Evolutionary conservation across 768 basidiomycete species (phyloP), one percentile per base, ranked within the genome.

Genomic region (Macrolepiota dolichaula): DNA sequence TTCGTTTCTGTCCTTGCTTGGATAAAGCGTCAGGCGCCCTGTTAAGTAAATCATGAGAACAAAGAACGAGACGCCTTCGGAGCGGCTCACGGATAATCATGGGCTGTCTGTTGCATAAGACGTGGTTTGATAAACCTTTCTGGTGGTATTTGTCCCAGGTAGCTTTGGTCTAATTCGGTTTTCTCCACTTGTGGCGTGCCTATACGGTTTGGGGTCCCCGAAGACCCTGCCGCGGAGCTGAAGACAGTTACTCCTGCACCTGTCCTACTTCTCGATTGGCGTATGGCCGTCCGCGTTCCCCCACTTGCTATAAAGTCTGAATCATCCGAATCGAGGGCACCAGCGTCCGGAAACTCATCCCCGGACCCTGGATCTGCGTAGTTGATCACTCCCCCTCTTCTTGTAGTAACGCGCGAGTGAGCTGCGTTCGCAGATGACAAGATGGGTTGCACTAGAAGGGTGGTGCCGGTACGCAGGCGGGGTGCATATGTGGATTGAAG

Each of bases 391-490:
- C 83, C 85, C 19, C 86, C 85, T 19, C 88, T 81, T 53, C 89
- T 80, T 42, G 79, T 81, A 1, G 82, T 73, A 0, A 79, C 70
- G n/a, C 84, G 78, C 1, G 73, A 69, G 35, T 68, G 67, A 2
- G 74, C 72, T 7, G 79, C 65, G 1, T 84, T 69, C 7, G 81
- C 65, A n/a, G 77, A 64, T 4, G 76, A 66, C 51, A 81, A 63
- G 66, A 93, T 85, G 19, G 97, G 97, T 69, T 99, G 97, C 74
- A 98, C 82, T 65, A 99, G 85, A 5, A 94, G 85, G 0, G 93
- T 90, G 2, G 89, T 82, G 15, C 97, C 97, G 0, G 96, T 96
- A 25, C 91, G 87, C 55, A 98, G 77, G n/a, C 96, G 84, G 5
- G 95, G 91, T 0, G 94, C 79, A 71, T 97, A 98, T 1, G 92